These are phyloP conservation scores for Volvox carteri DNA, from an alignment of 163 green algal species.

Conservation along the genomic window DNA sequence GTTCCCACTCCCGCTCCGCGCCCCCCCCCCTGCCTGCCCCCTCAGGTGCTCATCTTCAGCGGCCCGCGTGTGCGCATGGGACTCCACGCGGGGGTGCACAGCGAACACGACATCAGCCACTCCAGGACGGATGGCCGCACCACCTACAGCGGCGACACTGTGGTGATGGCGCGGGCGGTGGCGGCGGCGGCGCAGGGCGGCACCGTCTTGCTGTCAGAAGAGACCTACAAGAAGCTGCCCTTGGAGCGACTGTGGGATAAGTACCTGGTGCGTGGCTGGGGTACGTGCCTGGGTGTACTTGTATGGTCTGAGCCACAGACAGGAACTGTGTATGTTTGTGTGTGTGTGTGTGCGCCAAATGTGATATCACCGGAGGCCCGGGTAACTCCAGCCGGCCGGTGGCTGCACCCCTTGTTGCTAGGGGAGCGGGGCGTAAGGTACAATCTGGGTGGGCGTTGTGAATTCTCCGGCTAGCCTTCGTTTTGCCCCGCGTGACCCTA, in stretches of 20 bases:
- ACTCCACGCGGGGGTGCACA: conserved; percentile 54
- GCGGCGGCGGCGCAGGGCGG: conserved; percentile 58
- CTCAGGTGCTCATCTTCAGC: conserved; percentile 55
- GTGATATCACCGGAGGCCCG: no score
- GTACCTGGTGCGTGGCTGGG: conserved; percentile 61
- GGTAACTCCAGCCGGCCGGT: no score
- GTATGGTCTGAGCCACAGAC: no score
- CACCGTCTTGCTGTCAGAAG: conserved; percentile 61
- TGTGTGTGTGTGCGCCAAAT: no score
- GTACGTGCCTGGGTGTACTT: no score
- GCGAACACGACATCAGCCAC: conserved; percentile 45
- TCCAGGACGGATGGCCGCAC: conserved; percentile 49
- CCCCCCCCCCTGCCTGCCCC: background rate
- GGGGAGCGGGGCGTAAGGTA: no score
- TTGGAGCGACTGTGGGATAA: conserved; percentile 65
- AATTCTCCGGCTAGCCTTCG: no score
- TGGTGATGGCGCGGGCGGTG: conserved; percentile 53
- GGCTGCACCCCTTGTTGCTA: no score
- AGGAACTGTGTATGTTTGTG: no score
- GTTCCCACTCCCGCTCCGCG: background rate
- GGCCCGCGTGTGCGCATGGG: conserved; percentile 59
- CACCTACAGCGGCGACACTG: conserved; percentile 53
- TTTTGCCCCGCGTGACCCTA: no score
- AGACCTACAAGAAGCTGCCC: conserved; percentile 69
- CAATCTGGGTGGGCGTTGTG: no score